Evolutionary conservation across 805 yeast species (phyloP), one percentile per base, ranked within the genome.

Genomic region (Novakomyces olei): DNA sequence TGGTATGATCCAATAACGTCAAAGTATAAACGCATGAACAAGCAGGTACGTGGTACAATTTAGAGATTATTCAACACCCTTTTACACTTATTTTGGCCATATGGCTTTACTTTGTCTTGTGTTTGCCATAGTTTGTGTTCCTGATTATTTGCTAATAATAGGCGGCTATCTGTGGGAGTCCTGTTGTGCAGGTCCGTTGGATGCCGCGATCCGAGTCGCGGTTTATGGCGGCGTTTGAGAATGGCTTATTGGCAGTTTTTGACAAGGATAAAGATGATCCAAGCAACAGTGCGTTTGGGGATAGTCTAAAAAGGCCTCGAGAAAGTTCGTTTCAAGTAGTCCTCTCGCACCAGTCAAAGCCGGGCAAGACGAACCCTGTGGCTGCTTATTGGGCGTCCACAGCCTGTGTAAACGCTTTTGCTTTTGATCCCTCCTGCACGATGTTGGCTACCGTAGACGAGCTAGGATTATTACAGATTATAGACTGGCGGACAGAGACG

Each of bases 321-420:
- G n/a, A n/a, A n/a, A n/a, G n/a, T n/a, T n/a, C n/a, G n/a, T n/a
- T n/a, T n/a, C n/a, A n/a, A n/a, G n/a, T n/a, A n/a, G n/a, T n/a
- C n/a, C n/a, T n/a, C n/a, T n/a, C n/a, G n/a, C n/a, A n/a, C n/a
- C n/a, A n/a, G n/a, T n/a, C n/a, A n/a, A n/a, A n/a, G n/a, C n/a
- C n/a, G n/a, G n/a, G n/a, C n/a, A n/a, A n/a, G n/a, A n/a, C n/a
- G n/a, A n/a, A n/a, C n/a, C 69, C 70, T 4, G 49, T 72, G 15
- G 72, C 74, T 1, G 77, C 72, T 40, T 69, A 69, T 51, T 69
- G 69, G 37, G 39, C 76, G n/a, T 59, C 73, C 9, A 61, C 63
- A 35, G 61, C 61, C 38, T 66, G 79, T 2, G 58, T 75, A 19
- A 71, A 79, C 0, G 48, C 51, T 22, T 44, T 65, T 26, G 46